These are phyloP conservation scores for Zizania palustris DNA, from an alignment of 202 grass and related monocot genomes.

Conservation along the genomic window DNA sequence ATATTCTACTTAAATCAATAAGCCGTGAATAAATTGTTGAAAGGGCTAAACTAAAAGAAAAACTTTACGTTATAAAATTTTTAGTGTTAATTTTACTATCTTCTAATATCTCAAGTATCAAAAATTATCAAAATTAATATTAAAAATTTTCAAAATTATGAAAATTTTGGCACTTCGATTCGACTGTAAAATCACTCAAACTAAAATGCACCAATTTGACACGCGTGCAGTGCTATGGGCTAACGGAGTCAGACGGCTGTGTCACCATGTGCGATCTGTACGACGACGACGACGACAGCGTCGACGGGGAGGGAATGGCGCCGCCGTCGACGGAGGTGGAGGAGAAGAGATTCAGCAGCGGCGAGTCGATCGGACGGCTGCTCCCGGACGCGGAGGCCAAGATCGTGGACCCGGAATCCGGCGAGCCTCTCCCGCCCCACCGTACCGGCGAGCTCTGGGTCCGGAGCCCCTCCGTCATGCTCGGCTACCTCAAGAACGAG, in stretches of 20 bases:
- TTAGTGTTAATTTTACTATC: too few relatives aligned
- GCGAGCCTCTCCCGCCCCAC: conserved; percentile 35
- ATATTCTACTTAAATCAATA: too few relatives aligned
- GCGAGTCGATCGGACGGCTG: conserved; percentile 45
- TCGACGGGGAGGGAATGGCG: not conserved
- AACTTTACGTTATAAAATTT: too few relatives aligned
- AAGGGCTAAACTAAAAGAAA: too few relatives aligned
- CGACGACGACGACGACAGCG: not conserved
- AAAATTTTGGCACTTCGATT: too few relatives aligned
- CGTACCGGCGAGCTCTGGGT: conserved; percentile 53
- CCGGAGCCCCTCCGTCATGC: conserved; percentile 44
- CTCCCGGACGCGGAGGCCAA: conserved; percentile 46
- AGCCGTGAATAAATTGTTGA: too few relatives aligned
- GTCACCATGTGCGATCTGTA: conserved; percentile 38
- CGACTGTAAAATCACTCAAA: too few relatives aligned
- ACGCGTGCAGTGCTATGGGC: conserved; percentile 54
- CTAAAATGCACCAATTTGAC: too few relatives aligned
- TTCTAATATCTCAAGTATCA: too few relatives aligned
- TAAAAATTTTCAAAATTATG: too few relatives aligned
- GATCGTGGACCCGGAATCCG: conserved; percentile 44
- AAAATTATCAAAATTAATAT: too few relatives aligned
- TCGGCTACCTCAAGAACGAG: conserved; percentile 53
- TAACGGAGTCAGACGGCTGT: conserved; percentile 52
- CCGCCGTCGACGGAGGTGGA: not conserved
- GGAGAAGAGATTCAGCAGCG: not conserved